These are phyloP conservation scores for Aspergillus carlsbadensis DNA, from an alignment of 495 filamentous ascomycete species.

Conservation along the genomic window DNA sequence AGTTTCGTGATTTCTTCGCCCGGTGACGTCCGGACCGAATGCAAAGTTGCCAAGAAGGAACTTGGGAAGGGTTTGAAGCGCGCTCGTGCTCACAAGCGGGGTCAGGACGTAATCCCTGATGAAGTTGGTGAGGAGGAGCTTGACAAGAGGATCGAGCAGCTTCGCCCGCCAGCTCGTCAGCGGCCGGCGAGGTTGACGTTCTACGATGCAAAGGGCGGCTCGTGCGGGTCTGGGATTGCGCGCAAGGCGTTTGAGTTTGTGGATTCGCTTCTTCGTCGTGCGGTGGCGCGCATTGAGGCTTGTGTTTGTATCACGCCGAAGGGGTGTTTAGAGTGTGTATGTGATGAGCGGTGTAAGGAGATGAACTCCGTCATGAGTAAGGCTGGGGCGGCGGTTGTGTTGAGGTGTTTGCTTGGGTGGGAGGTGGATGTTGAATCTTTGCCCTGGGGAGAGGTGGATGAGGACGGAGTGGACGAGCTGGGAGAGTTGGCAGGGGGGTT, in stretches of 20 bases:
- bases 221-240: slow-evolving; percentile 78
- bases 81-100: slow-evolving; percentile 17
- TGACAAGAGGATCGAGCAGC: neutral
- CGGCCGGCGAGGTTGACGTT: slow-evolving; percentile 87
- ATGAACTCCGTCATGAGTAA: slow-evolving; percentile 93
- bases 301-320: slow-evolving; percentile 62
- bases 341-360: slow-evolving; percentile 81
- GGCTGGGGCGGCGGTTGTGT: slow-evolving; percentile 76
- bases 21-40: slow-evolving; percentile 91
- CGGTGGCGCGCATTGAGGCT: slow-evolving; percentile 71
- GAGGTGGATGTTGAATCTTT: slow-evolving; percentile 72
- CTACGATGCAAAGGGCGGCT: slow-evolving; percentile 90
- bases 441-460: slow-evolving; percentile 72
- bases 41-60: slow-evolving; percentile 82
- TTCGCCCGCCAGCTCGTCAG: slow-evolving; percentile 60
- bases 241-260: slow-evolving; percentile 93
- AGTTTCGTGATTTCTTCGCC: slow-evolving; percentile 85
- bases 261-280: slow-evolving; percentile 72
- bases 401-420: slow-evolving; percentile 70
- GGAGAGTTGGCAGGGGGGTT: slow-evolving; percentile 64
- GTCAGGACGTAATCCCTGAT: slow-evolving; percentile 11
- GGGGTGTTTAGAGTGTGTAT: slow-evolving; percentile 89
- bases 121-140: slow-evolving; percentile 21
- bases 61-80: slow-evolving; percentile 32
- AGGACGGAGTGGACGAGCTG: slow-evolving; percentile 35